phyloP scores from a whole-genome alignment of 1,139 yeast species.

The Yamadazyma siamensis region DNA sequence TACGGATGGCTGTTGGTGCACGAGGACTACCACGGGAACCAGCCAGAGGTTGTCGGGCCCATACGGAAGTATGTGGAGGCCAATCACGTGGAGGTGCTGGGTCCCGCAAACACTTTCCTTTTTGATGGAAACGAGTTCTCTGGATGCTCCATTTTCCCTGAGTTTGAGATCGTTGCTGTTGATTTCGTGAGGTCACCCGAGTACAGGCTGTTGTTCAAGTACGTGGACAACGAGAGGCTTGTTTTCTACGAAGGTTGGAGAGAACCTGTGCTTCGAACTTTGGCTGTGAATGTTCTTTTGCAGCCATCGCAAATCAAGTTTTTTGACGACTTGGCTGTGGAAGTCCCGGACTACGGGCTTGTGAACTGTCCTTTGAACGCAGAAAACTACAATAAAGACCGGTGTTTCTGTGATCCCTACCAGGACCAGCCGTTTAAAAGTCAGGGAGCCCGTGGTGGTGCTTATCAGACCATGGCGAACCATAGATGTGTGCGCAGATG shows the following conservation, averaged over 20 bases:
- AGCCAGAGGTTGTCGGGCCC: constrained; percentile 12
- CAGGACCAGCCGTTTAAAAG: constrained; percentile 1
- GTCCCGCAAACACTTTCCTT: constrained; percentile 6
- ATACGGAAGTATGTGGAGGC: constrained; percentile 8
- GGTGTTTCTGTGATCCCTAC: constrained; percentile 15
- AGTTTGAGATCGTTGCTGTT: constrained; percentile 16
- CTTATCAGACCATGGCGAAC: background rate
- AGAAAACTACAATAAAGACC: constrained; percentile 8
- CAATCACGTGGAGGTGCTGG: constrained; percentile 1
- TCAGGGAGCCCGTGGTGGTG: background rate
- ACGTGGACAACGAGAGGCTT: constrained; percentile 13
- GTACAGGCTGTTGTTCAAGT: constrained; percentile 13
- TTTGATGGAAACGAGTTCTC: constrained; percentile 6
- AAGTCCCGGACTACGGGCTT: constrained; percentile 8
- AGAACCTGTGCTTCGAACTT: constrained; percentile 16
- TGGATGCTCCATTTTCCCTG: constrained; percentile 15
- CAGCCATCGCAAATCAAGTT: constrained; percentile 11
- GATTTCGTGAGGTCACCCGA: constrained; percentile 11
- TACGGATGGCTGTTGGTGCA: constrained; percentile 43
- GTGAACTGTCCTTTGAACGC: constrained; percentile 17
- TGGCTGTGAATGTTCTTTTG: constrained; percentile 15
- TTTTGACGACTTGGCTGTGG: constrained; percentile 16
- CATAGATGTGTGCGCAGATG: background rate
- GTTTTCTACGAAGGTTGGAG: constrained; percentile 17
- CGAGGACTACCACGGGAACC: constrained; percentile 11